A percentile compares a stretch with the other conserved stretches of the same genome.
Evolutionary conservation across 2,329 filamentous ascomycete genomes (phyloP).

Genomic region (Colletotrichum sp.): DNA sequence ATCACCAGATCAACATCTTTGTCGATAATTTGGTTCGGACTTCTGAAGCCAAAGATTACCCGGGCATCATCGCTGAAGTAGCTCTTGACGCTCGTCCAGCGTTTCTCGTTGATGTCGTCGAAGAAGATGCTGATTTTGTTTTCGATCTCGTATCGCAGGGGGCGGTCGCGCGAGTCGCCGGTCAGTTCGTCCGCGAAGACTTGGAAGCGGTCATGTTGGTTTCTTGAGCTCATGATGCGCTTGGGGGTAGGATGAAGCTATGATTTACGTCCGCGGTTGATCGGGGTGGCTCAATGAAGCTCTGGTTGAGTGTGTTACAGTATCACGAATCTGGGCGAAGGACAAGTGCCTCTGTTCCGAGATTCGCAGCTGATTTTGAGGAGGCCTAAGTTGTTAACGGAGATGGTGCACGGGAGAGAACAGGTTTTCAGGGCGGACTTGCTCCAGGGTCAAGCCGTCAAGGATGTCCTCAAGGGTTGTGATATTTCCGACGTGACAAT

Average conservation of each 20-base stretch:
- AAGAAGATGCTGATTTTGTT: background rate
- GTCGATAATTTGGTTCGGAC: background rate
- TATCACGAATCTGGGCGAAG: background rate
- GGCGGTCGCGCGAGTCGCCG: background rate
- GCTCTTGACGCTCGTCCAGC: background rate
- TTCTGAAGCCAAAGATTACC: background rate
- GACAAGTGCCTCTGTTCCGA: background rate
- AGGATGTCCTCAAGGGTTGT: background rate
- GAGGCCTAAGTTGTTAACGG: background rate
- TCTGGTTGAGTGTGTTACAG: background rate
- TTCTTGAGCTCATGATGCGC: background rate
- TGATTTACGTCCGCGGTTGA: background rate
- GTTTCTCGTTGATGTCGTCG: background rate
- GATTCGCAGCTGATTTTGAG: background rate
- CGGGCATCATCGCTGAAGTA: background rate
- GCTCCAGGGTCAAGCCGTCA: background rate
- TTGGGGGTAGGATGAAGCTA: background rate
- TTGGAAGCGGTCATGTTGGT: background rate
- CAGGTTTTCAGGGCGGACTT: background rate
- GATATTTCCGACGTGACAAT: background rate
- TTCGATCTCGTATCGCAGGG: background rate
- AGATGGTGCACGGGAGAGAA: background rate
- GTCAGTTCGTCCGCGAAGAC: background rate
- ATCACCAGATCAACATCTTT: background rate
- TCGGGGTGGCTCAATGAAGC: background rate